Conservation (phyloP, 2,329 filamentous ascomycete genomes). For the Fusarium haematococcum region DNA sequence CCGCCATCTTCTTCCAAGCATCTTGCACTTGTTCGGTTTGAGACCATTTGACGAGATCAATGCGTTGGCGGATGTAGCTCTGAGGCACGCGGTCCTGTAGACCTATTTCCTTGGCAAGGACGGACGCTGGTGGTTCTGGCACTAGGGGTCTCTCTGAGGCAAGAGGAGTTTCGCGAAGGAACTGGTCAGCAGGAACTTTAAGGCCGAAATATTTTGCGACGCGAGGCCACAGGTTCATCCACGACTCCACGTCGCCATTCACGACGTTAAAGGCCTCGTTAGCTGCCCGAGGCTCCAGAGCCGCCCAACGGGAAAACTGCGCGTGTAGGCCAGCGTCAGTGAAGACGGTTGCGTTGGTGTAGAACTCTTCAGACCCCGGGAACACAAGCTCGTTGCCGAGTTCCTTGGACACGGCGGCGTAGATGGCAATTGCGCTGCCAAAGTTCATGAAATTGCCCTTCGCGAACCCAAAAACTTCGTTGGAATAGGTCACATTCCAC, state of each 20-base stretch:
- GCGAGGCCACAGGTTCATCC: background rate
- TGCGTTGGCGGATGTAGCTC: background rate
- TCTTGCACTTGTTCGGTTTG: background rate
- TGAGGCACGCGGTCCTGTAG: background rate
- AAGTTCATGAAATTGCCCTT: conserved; percentile 26
- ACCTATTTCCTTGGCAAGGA: background rate
- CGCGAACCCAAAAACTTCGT: conserved; percentile 21
- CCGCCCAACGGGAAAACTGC: background rate
- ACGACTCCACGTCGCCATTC: background rate
- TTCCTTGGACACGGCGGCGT: background rate
- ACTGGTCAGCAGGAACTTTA: background rate
- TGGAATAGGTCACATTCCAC: conserved; percentile 11
- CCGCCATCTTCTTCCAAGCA: background rate
- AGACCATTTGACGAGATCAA: background rate
- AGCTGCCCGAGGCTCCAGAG: background rate
- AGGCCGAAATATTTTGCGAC: background rate
- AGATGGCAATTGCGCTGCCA: conserved; percentile 7
- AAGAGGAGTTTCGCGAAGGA: background rate
- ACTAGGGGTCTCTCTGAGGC: background rate
- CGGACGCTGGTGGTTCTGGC: background rate
- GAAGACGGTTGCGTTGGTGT: background rate
- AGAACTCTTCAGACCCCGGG: background rate
- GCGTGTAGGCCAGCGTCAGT: background rate
- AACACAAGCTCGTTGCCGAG: background rate
- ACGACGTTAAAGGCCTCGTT: background rate